Base-by-base conservation (phyloP, 805 yeast species). In the Candida krabiensis region DNA sequence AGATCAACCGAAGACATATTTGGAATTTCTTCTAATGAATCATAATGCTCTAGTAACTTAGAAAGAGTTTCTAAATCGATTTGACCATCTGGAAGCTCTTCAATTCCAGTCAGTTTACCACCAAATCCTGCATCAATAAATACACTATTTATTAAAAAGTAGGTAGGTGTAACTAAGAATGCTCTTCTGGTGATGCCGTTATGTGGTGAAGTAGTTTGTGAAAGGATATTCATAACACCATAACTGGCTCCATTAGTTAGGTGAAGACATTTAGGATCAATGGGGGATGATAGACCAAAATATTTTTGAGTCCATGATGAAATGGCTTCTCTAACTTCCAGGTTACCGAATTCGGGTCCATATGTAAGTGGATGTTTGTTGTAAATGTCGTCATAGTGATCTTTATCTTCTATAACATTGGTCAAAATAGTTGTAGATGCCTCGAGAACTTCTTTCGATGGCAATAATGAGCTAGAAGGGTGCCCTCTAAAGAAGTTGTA, bases 231-330 rank as follows among this genome's bases (percentile, higher is more conserved):
- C 47, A 83, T 73, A n/a, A 83, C 71, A 3, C 96, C 96, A 56
- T 78, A 86, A 25, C 90, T 82, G 0, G 96, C 91, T 11, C 96
- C 96, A 29, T 77, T 81, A 3, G 93, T 84, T 40, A 88, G 60
- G 57, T 83, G 83, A 23, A 88, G 55, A 45, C 67, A 60, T 9
- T 75, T 77, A 0, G 86, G 72, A 17, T 64, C 56, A 3, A 73
- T 58, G 3, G 47, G 49, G 4, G 55, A 14, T 1, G 25, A 4
- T 4, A 58, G 48, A 7, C 64, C 51, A 50, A 75, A 78, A 4
- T 59, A 56, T 17, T 55, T 50, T 41, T 73, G 69, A 34, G 68
- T 66, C 76, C 88, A 82, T 3, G 66, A 45, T n/a, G 77, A 68
- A 6, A 87, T 64, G 3, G 69, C 60, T 12, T 65, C 48, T 30